Percentiles rank a stretch among this genome's conserved stretches.
phyloP scores from a whole-genome alignment of 2,329 filamentous ascomycete genomes.

The Penicillium sp. region DNA sequence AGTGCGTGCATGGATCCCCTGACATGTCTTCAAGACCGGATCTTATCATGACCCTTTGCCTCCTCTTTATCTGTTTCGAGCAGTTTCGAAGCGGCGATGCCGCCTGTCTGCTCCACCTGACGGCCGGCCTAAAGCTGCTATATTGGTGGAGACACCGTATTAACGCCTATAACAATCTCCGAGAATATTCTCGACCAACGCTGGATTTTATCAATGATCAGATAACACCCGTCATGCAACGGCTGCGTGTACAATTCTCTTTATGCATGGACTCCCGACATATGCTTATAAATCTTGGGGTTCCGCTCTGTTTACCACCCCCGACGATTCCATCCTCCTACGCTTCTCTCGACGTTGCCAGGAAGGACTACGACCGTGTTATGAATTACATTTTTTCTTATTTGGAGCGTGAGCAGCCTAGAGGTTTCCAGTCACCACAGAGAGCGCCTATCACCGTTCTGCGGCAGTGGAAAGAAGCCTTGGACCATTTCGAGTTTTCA shows the following conservation, averaged over 20 bases:
- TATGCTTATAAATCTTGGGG: not conserved
- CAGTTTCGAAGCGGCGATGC: conserved; percentile 9
- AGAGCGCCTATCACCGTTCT: not conserved
- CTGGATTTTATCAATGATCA: conserved; percentile 4
- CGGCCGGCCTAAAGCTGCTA: not conserved
- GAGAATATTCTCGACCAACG: conserved; percentile 1
- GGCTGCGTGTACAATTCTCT: conserved; percentile 6
- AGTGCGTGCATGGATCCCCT: not conserved
- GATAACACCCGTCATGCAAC: conserved; percentile 3
- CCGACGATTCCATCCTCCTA: conserved; percentile 3
- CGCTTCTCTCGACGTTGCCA: not conserved
- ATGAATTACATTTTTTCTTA: conserved; percentile 4
- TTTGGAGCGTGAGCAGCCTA: no score
- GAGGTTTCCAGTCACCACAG: no score
- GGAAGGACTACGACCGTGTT: conserved; percentile 2
- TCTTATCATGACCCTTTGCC: not conserved
- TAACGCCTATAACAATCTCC: not conserved
- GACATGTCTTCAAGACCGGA: conserved; percentile 1
- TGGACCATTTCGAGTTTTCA: not conserved
- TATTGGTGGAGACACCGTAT: conserved; percentile 6
- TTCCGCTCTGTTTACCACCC: not conserved
- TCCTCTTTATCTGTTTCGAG: conserved; percentile 9
- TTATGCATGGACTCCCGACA: conserved; percentile 10
- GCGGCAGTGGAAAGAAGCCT: conserved; percentile 1
- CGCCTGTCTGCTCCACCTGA: conserved; percentile 2